These are phyloP conservation scores for Cetraspora pellucida DNA, from an alignment of 192 early-diverging fungal species.

Conservation along the genomic window DNA sequence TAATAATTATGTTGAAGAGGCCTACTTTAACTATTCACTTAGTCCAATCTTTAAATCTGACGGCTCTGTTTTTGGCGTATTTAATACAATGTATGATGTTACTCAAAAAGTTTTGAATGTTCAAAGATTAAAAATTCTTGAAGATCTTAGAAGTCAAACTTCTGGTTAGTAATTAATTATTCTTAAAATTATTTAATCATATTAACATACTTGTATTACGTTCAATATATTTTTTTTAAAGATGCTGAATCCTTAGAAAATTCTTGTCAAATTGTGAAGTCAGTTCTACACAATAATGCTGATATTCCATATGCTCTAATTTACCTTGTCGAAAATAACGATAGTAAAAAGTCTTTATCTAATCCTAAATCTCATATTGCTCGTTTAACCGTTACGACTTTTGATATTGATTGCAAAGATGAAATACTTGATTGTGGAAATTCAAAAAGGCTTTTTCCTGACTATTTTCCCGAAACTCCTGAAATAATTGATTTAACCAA, in stretches of 20 bases:
- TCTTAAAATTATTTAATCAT: background rate
- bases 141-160: slow-evolving; percentile 40
- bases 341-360: background rate
- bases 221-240: no score
- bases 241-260: no score
- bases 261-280: no score
- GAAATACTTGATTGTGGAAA: no score
- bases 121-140: slow-evolving; percentile 40
- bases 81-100: slow-evolving; percentile 39
- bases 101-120: slow-evolving; percentile 40
- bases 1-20: no score
- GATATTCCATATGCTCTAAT: slow-evolving; percentile 21
- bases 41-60: slow-evolving; percentile 41
- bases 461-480: background rate
- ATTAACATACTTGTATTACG: no score
- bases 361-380: background rate
- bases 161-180: background rate
- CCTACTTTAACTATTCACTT: slow-evolving; percentile 12
- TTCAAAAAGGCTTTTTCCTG: slow-evolving; percentile 11
- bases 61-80: slow-evolving; percentile 37
- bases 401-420: background rate
- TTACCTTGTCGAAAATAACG: background rate
- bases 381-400: slow-evolving; percentile 3
- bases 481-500: background rate
- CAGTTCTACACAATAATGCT: background rate